A percentile compares a stretch with the other conserved stretches of the same genome.
These are phyloP conservation scores for Capsella rubella DNA, from an alignment of 441 rosid genomes.

Conservation along the genomic window DNA sequence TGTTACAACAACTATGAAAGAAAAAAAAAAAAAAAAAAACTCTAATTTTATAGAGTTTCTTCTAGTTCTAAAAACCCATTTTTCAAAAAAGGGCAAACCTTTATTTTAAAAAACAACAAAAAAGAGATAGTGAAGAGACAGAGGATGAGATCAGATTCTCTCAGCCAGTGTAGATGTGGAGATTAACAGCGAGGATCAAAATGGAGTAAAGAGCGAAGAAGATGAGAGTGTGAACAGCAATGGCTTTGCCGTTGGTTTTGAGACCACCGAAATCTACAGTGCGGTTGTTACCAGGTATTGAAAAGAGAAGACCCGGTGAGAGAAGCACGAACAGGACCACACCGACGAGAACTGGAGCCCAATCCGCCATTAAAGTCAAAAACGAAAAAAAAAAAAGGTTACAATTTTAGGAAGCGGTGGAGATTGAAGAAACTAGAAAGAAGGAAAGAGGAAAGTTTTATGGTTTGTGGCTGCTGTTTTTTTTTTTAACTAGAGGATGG, in stretches of 20 bases:
- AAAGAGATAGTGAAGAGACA: neutral
- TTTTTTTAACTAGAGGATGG: too few relatives aligned
- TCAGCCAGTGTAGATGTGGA: slow-evolving; percentile 63
- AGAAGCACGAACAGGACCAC: slow-evolving; percentile 60
- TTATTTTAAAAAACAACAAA: neutral
- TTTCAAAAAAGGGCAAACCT: slow-evolving; percentile 24
- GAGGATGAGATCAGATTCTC: neutral
- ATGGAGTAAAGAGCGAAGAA: slow-evolving; percentile 64
- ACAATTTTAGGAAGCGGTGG: slow-evolving; percentile 18
- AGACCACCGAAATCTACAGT: slow-evolving; percentile 59
- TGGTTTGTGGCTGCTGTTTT: neutral
- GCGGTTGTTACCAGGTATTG: slow-evolving; percentile 57
- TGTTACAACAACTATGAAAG: slow-evolving; percentile 28
- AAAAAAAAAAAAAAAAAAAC: slow-evolving; percentile 28
- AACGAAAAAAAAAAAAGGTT: neutral
- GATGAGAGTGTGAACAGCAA: slow-evolving; percentile 65
- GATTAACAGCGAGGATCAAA: slow-evolving; percentile 60
- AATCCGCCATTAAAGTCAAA: slow-evolving; percentile 51
- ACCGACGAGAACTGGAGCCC: slow-evolving; percentile 74
- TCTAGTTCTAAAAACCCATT: slow-evolving; percentile 5
- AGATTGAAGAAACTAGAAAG: slow-evolving; percentile 24
- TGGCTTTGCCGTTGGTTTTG: slow-evolving; percentile 64
- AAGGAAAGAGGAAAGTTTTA: slow-evolving; percentile 8
- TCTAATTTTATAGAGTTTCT: slow-evolving; percentile 29
- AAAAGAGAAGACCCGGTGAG: slow-evolving; percentile 66